Evolutionary conservation across 306 rosid genomes (phyloP), one percentile per base, ranked within the genome.

Genomic region (Vachellia pachyceras): DNA sequence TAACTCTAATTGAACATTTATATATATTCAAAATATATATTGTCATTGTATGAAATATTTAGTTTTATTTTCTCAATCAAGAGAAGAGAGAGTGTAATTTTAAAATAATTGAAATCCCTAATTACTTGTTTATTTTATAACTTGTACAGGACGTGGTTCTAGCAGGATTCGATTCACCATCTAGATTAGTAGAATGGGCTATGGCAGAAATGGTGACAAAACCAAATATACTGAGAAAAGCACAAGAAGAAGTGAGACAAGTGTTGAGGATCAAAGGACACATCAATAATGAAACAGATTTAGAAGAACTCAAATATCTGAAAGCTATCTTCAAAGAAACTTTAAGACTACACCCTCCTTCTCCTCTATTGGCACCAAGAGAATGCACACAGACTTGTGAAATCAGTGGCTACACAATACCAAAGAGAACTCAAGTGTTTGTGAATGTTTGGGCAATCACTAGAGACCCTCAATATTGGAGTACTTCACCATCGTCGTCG

Each of bases 161-260:
- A 3, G 65, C 6, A 23, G 65, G 15, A 58, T 22, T 23, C 9
- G 65, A 58, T 0, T 0, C 65, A 22, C 1, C 65, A 10, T 25
- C 36, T 10, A 58, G 35, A 23, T 3, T 1, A 23, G 65, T 58
- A 3, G 65, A 58, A 58, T 58, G 79, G 71, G 71, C 71, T 0
- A 65, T 65, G 71, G 45, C 45, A 36, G 71, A 65, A 36, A 36
- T 65, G 46, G 10, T 65, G 23, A 65, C 23, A 65, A 65, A 33
- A 5, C 71, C 71, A 36, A 17, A 1, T 14, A 18, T 37, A 15
- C n/a, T 58, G 33, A 58, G 14, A 58, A 58, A 36, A 23, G 65
- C 65, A 22, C 65, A 58, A 23, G 65, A 22, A 58, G 65, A 58
- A 20, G 35, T 58, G 35, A 58, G 65, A 22, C 65, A 58, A 58